phyloP scores from a whole-genome alignment of 106 monocot species.

The Amphibolis antarctica region DNA sequence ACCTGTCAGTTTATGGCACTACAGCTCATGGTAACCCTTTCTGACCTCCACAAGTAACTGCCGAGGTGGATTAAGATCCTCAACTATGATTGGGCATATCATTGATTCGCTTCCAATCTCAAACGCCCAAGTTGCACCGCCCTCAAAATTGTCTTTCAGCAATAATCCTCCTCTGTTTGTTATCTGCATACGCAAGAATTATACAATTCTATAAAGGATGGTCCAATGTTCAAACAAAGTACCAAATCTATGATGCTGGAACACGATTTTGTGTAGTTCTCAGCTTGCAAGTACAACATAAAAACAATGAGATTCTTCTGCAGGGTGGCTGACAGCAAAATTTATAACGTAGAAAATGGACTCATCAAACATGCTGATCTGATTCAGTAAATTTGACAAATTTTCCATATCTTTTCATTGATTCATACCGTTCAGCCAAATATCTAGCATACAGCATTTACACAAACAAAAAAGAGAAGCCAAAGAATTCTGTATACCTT shows the following conservation, averaged over 20 bases:
- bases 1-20: neutral
- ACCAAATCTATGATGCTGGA: neutral
- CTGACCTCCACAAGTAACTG: slow-evolving; percentile 93
- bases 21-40: neutral
- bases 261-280: no score
- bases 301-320: no score
- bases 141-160: slow-evolving; percentile 61
- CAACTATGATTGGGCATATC: slow-evolving; percentile 82
- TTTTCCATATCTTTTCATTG: no score
- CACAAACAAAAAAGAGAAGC: neutral
- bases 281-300: no score
- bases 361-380: no score
- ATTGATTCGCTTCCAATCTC: slow-evolving; percentile 60
- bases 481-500: slow-evolving; percentile 30
- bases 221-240: neutral
- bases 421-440: no score
- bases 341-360: no score
- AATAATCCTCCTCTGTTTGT: slow-evolving; percentile 41
- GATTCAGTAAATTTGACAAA: no score
- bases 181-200: slow-evolving; percentile 20
- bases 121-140: slow-evolving; percentile 74
- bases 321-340: no score
- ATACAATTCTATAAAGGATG: no score
- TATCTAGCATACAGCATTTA: no score
- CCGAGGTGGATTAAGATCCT: slow-evolving; percentile 74